Conservation (phyloP, 140 eudicot species). For the Cichorium intybus region DNA sequence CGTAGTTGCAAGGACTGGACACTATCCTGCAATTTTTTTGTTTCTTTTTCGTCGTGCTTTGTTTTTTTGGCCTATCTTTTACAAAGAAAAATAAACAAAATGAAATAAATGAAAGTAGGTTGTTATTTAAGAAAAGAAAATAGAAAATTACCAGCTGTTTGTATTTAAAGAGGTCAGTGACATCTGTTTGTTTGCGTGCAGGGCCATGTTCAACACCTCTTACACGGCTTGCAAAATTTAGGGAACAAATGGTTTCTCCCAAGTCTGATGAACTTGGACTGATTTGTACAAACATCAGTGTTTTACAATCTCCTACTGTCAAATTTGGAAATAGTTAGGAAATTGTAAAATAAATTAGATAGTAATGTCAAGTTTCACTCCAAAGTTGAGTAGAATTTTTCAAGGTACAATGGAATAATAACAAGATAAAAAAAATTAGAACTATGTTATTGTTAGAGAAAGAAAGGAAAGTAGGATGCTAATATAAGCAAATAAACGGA, state of each 20-base stretch:
- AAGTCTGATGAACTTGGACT: constrained; percentile 74
- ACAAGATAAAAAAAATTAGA: too few relatives aligned
- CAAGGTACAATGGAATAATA: too few relatives aligned
- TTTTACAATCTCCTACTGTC: constrained; percentile 99
- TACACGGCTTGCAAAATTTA: constrained; percentile 94
- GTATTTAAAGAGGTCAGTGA: constrained; percentile 71
- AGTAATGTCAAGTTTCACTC: too few relatives aligned
- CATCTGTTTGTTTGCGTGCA: constrained; percentile 82
- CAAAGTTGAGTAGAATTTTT: too few relatives aligned
- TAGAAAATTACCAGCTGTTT: constrained; percentile 71
- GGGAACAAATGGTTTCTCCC: constrained; percentile 93
- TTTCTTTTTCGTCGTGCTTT: constrained; percentile 91
- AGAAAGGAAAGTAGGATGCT: too few relatives aligned
- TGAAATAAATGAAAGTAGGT: background rate
- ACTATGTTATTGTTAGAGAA: too few relatives aligned
- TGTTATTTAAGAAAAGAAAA: background rate
- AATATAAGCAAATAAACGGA: too few relatives aligned
- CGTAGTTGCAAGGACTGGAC: constrained; percentile 76
- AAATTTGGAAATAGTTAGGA: too few relatives aligned
- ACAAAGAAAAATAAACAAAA: background rate
- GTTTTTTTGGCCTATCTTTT: constrained; percentile 79
- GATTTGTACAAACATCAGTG: constrained; percentile 92
- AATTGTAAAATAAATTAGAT: too few relatives aligned
- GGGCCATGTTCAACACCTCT: constrained; percentile 97
- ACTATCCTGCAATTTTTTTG: constrained; percentile 77